phyloP scores from a whole-genome alignment of 2,329 filamentous ascomycete genomes.

The Microdochium paspali region DNA sequence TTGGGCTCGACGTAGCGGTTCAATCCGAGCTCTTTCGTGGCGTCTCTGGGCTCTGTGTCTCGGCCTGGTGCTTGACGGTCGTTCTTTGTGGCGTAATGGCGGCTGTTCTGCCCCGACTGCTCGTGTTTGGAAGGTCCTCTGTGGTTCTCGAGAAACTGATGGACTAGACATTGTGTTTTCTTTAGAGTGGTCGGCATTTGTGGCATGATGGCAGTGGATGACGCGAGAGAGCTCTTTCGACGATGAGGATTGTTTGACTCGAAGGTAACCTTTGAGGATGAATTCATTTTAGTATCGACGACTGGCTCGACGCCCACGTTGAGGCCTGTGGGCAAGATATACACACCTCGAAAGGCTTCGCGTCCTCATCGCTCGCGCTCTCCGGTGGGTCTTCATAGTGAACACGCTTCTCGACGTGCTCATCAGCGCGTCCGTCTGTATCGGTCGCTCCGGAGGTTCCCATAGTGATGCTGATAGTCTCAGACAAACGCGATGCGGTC shows the following conservation, averaged over 20 bases:
- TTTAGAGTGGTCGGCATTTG: conserved; percentile 21
- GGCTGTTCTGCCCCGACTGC: neutral
- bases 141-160: conserved; percentile 54
- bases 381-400: conserved; percentile 28
- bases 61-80: conserved; percentile 10
- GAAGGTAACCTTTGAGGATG: conserved; percentile 44
- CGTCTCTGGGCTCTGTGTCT: conserved; percentile 8
- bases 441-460: neutral
- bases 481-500: too few relatives aligned
- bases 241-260: conserved; percentile 51
- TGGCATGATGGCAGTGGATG: conserved; percentile 32
- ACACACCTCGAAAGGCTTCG: conserved; percentile 39
- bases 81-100: neutral
- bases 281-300: neutral
- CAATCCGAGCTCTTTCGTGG: conserved; percentile 15
- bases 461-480: neutral
- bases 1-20: conserved; percentile 23
- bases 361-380: conserved; percentile 42
- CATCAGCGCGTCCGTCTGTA: neutral
- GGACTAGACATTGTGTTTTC: conserved; percentile 53
- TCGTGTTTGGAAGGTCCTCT: conserved; percentile 14
- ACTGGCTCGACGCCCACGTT: neutral
- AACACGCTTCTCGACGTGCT: conserved; percentile 13
- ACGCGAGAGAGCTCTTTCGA: conserved; percentile 56
- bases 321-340: neutral